Evolutionary conservation across 2,329 filamentous ascomycete species (phyloP), one percentile per base, ranked within the genome.

Genomic region (Colletotrichum sp.): DNA sequence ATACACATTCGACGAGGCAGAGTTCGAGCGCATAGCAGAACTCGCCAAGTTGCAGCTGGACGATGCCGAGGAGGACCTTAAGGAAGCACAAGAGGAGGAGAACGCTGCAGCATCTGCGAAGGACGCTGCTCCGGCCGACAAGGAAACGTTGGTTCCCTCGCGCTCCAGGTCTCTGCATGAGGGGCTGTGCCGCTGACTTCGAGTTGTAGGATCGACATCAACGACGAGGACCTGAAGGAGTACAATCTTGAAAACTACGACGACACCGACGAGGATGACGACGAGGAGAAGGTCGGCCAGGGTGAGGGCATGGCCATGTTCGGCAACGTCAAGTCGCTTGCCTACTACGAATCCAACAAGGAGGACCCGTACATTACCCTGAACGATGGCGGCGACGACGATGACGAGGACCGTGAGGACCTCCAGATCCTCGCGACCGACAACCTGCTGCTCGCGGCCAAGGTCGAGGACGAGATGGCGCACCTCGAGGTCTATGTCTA

Each of bases 401-500:
- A 96, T 22, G 94, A 98, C 36, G 95, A 98, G 72, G 97, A 98
- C 79, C 91, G 96, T 74, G 95, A 98, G 86, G 96, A 99, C 80
- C 90, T 99, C 71, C 96, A 99, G 85, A 94, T 99, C 78, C 86
- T 98, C 78, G 93, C 95, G 4, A 97, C 95, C 19, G 97, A 99
- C 86, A 99, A 98, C 84, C 89, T 99, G 76, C 90, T 99, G 39
- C 88, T 99, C 64, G 95, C 96, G 13, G 96, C 96, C 78, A 96
- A 98, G 87, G 94, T 98, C 68, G 97, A 99, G 85, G 97, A 99
- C 81, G 97, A 99, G 83, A 93, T 99, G 77, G 96, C 97, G 22
- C 96, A 98, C 85, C 89, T 99, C 30, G 97, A 99, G 84, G 94
- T 98, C 25, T 98, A 98, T 82, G 96, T 99, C 32, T 99, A 98